Percentiles rank a stretch among this genome's conserved stretches.
Conservation (phyloP, 1,284 basidiomycete genomes). For the Sporisorium iseilematis-ciliati region DNA sequence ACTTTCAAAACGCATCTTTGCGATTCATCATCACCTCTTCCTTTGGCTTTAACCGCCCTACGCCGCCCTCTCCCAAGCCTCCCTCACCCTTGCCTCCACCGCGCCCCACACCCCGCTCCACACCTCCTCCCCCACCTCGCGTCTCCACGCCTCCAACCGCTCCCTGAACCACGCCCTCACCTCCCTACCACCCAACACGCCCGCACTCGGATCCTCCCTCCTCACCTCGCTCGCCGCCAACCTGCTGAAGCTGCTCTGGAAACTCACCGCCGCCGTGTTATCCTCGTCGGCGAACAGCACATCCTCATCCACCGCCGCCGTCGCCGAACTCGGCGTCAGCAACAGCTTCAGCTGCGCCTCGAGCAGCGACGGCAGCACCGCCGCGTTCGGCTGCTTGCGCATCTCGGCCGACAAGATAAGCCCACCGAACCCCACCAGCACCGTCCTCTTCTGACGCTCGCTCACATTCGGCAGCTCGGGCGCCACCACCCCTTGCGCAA, state of each 20-base stretch:
- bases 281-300: constrained; percentile 88
- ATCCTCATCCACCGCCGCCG: constrained; percentile 73
- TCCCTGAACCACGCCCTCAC: constrained; percentile 22
- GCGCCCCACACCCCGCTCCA: constrained; percentile 10
- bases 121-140: constrained; percentile 6
- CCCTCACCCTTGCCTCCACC: constrained; percentile 10
- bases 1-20: no score
- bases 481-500: constrained; percentile 83
- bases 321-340: constrained; percentile 80
- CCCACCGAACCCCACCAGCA: constrained; percentile 83
- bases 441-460: constrained; percentile 84
- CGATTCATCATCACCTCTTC: no score
- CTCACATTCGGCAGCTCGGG: constrained; percentile 85
- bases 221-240: constrained; percentile 79
- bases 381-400: constrained; percentile 76
- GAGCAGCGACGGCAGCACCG: constrained; percentile 16
- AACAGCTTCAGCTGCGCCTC: constrained; percentile 76
- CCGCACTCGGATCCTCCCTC: constrained; percentile 9
- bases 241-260: constrained; percentile 91
- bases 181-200: constrained; percentile 2
- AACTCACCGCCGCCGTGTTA: constrained; percentile 73
- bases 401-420: constrained; percentile 76
- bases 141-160: background rate
- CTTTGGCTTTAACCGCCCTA: no score
- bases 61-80: constrained; percentile 16